phyloP scores from a whole-genome alignment of 164 flowering plant genomes.

The Dillenia turbinata region DNA sequence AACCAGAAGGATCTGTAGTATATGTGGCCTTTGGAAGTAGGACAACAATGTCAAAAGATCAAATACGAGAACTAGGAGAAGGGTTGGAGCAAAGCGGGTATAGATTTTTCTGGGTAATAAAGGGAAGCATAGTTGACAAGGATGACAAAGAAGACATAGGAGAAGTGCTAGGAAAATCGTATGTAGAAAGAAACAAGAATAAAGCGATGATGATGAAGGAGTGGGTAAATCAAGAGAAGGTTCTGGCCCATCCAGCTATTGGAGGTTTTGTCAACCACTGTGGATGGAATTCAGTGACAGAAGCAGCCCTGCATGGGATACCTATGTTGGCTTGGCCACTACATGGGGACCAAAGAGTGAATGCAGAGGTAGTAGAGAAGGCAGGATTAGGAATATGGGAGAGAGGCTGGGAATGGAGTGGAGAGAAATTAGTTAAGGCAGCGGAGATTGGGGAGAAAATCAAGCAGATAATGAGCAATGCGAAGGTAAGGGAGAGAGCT shows the following conservation, averaged over 20 bases:
- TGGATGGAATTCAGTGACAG: slow-evolving; percentile 41
- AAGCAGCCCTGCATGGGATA: slow-evolving; percentile 28
- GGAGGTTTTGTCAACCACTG: slow-evolving; percentile 34
- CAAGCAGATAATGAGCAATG: slow-evolving; percentile 22
- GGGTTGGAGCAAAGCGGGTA: slow-evolving; percentile 23
- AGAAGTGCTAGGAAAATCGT: slow-evolving; percentile 12
- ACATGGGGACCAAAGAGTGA: slow-evolving; percentile 27
- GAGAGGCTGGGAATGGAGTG: slow-evolving; percentile 24
- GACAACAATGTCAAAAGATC: slow-evolving; percentile 22
- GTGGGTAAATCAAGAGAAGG: slow-evolving; percentile 31
- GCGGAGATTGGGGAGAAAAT: slow-evolving; percentile 26
- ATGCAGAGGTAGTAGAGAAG: slow-evolving; percentile 27
- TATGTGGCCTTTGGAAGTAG: slow-evolving; percentile 34
- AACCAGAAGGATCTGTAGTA: slow-evolving; percentile 24
- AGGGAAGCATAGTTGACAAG: slow-evolving; percentile 22
- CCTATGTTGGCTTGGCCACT: slow-evolving; percentile 34
- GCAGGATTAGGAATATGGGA: slow-evolving; percentile 24
- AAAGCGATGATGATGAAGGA: slow-evolving; percentile 23
- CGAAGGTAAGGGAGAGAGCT: slow-evolving; percentile 12
- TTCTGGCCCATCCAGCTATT: slow-evolving; percentile 21
- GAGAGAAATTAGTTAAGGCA: slow-evolving; percentile 12
- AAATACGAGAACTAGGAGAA: slow-evolving; percentile 23
- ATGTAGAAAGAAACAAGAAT: slow-evolving; percentile 12
- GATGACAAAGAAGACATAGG: slow-evolving; percentile 21
- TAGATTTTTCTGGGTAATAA: slow-evolving; percentile 33